phyloP scores from a whole-genome alignment of 352 stramenopile genomes.

The Phytophthora colocasiae region DNA sequence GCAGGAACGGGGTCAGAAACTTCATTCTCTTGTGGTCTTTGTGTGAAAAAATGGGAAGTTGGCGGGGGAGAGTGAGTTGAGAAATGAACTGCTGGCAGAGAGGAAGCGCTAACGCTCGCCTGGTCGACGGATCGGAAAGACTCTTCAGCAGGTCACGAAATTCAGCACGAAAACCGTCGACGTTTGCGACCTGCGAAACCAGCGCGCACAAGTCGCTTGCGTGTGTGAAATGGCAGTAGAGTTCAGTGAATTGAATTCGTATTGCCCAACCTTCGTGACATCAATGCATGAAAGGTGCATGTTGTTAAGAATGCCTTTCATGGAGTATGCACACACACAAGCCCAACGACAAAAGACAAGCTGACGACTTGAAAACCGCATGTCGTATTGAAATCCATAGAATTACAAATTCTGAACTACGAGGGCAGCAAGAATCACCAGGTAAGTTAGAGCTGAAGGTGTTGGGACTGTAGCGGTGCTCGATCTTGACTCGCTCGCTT shows the following conservation, averaged over 20 bases:
- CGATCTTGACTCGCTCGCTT: not conserved
- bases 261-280: too few species aligned
- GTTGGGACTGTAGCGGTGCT: not conserved
- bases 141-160: conserved; percentile 9
- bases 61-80: conserved; percentile 22
- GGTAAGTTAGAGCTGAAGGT: not conserved
- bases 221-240: conserved; percentile 1
- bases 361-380: not conserved
- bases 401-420: not conserved
- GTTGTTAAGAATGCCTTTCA: too few species aligned
- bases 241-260: too few species aligned
- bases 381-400: too few species aligned
- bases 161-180: conserved; percentile 5
- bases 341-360: too few species aligned
- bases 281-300: too few species aligned
- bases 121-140: not conserved
- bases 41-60: not conserved
- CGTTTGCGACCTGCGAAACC: not conserved
- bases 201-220: conserved; percentile 1
- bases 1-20: conserved; percentile 37
- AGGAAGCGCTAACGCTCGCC: not conserved
- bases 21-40: conserved; percentile 37
- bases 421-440: not conserved
- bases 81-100: conserved; percentile 19
- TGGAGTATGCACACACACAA: not conserved